Base-by-base conservation (phyloP, 78 protist species). In the Cyanophora paradoxa region DNA sequence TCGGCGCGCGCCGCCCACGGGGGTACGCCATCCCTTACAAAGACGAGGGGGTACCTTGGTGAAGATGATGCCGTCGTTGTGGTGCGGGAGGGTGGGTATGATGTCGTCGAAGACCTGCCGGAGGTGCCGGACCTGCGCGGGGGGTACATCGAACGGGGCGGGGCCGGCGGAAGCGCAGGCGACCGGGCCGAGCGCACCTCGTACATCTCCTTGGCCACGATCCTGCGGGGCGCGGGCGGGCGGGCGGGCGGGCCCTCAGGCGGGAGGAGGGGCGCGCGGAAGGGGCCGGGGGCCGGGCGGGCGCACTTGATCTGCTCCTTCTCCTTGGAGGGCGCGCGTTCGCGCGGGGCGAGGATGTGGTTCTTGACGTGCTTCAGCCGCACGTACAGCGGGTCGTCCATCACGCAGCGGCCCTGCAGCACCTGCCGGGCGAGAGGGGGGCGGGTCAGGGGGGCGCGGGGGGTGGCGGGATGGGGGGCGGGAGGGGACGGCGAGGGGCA, bases 51-150 rank as follows among this genome's bases (percentile, higher is more conserved):
- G n/a, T n/a, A n/a, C n/a, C n/a, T n/a, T n/a, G n/a, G 82, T 77
- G 26, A 67, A 67, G 34, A 77, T 66, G 39, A 77, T 40, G 26
- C 82, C 82, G 56, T 77, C 82, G 54, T 68, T 77, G 10, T 57
- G 68, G 56, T 77, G 82, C 31, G 14, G 17, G 40, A 77, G 72
- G 22, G 2, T 7, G 64, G 69, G 74, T 37, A 77, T 26, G 19
- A 26, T 14, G 64, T 61, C 54, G 16, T 44, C 14, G 50, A 24
- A 52, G 2, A 50, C 61, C 44, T 76, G 39, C 19, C 41, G 48
- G 19, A 6, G 28, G 17, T 39, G 17, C 30, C 22, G 1, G 41
- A n/a, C 68, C 13, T 8, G n/a, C 26, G 28, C 10, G 13, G 31
- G n/a, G n/a, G 57, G 48, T 37, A 62, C 31, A 62, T 16, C 37